These are phyloP conservation scores for Alternaria arbusti DNA, from an alignment of 2,329 filamentous ascomycete genomes.

Conservation along the genomic window DNA sequence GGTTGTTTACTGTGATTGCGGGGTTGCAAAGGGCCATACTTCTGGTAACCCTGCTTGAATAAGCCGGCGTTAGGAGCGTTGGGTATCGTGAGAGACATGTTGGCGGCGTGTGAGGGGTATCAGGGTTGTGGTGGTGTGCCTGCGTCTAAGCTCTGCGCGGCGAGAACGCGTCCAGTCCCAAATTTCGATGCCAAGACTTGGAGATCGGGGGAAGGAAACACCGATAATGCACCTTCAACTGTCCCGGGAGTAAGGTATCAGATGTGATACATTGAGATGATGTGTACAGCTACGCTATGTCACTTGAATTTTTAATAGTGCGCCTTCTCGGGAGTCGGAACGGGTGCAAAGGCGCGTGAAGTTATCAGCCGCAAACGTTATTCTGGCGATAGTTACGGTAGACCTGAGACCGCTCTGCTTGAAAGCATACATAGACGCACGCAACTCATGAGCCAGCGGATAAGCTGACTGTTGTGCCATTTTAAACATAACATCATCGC, in stretches of 20 bases:
- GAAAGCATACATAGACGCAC: background rate
- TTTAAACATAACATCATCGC: background rate
- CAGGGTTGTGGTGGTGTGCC: slow-evolving; percentile 32
- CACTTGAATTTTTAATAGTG: background rate
- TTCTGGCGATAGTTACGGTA: background rate
- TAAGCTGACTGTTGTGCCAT: background rate
- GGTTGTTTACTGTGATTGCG: slow-evolving; percentile 21
- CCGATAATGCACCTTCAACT: slow-evolving; percentile 6
- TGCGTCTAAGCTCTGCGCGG: slow-evolving; percentile 19
- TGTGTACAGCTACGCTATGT: background rate
- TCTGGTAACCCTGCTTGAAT: slow-evolving; percentile 97
- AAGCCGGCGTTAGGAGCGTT: slow-evolving; percentile 90
- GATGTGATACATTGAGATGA: background rate
- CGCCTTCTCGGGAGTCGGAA: background rate
- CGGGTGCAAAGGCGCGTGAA: background rate
- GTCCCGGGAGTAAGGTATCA: background rate
- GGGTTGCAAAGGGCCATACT: slow-evolving; percentile 63
- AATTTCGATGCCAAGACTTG: slow-evolving; percentile 26
- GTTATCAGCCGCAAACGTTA: background rate
- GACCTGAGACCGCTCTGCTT: background rate
- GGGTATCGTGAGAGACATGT: slow-evolving; percentile 96
- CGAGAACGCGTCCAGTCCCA: slow-evolving; percentile 37
- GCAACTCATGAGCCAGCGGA: background rate
- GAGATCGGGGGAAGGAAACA: slow-evolving; percentile 13
- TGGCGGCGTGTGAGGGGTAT: slow-evolving; percentile 43